Evolutionary conservation across 2,329 filamentous ascomycete genomes (phyloP).

Genomic region (Raffaelea deltoideospora): DNA sequence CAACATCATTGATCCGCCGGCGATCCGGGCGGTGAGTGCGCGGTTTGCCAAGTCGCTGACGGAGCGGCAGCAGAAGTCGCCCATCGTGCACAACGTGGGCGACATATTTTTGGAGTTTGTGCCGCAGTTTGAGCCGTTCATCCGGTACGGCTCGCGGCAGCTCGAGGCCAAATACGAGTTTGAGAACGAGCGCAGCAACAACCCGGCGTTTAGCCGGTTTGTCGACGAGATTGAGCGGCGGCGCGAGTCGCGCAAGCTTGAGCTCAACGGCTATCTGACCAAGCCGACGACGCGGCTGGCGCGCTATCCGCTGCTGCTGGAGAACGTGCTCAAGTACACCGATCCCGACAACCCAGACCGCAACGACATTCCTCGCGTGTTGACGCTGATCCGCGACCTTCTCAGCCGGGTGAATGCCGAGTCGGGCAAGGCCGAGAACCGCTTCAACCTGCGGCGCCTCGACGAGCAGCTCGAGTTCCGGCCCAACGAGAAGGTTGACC

Average conservation of each 20-base stretch:
- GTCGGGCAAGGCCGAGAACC: slow-evolving; percentile 93
- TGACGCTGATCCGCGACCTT: slow-evolving; percentile 74
- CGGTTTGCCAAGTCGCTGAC: slow-evolving; percentile 80
- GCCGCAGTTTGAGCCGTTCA: slow-evolving; percentile 88
- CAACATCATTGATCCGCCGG: slow-evolving; percentile 72
- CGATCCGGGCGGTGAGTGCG: slow-evolving; percentile 80
- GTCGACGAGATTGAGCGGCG: slow-evolving; percentile 93
- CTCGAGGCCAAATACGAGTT: slow-evolving; percentile 96
- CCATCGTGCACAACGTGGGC: slow-evolving; percentile 76
- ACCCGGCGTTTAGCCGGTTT: slow-evolving; percentile 73
- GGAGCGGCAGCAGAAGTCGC: slow-evolving; percentile 74
- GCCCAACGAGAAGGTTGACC: slow-evolving; percentile 77
- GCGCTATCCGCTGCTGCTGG: slow-evolving; percentile 80
- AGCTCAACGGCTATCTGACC: slow-evolving; percentile 92
- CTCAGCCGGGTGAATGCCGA: slow-evolving; percentile 82
- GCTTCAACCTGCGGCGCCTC: slow-evolving; percentile 85
- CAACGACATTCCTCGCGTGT: slow-evolving; percentile 79
- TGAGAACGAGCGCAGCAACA: slow-evolving; percentile 83
- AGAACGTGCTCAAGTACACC: slow-evolving; percentile 84
- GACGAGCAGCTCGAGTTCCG: slow-evolving; percentile 87
- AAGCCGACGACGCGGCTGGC: slow-evolving; percentile 94
- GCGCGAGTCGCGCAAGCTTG: slow-evolving; percentile 91
- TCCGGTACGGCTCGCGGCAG: slow-evolving; percentile 89
- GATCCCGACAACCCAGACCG: slow-evolving; percentile 80
- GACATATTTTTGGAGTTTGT: slow-evolving; percentile 91